Conservation (phyloP, 176 grass and related monocot genomes). For the Cymbopogon citratus region DNA sequence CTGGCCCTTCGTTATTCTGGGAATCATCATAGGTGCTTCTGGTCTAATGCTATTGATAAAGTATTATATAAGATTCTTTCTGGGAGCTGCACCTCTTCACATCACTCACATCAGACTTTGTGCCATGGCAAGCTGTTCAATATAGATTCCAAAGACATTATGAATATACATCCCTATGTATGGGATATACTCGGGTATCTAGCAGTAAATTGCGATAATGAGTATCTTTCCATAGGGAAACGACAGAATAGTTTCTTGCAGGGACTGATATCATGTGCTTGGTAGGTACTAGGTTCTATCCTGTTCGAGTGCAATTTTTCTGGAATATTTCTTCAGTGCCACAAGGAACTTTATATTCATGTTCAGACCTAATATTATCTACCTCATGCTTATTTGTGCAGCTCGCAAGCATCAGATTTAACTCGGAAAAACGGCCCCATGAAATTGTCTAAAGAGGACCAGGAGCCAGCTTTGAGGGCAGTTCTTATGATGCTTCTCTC, state of each 20-base stretch:
- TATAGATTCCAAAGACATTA: constrained; percentile 37
- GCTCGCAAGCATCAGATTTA: constrained; percentile 41
- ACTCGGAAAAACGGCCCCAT: constrained; percentile 37
- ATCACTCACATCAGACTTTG: neutral
- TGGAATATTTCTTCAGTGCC: neutral
- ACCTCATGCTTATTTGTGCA: constrained; percentile 13
- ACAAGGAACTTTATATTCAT: neutral
- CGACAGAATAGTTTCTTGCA: constrained; percentile 29
- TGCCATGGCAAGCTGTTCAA: constrained; percentile 34
- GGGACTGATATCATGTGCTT: constrained; percentile 80
- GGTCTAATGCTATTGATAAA: constrained; percentile 63
- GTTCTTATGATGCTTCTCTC: constrained; percentile 87
- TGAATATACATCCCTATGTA: constrained; percentile 45
- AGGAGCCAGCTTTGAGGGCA: constrained; percentile 63
- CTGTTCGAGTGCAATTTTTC: neutral
- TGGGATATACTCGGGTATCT: constrained; percentile 87
- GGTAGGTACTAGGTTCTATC: constrained; percentile 52
- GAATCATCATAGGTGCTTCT: constrained; percentile 65
- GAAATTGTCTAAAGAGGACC: constrained; percentile 40
- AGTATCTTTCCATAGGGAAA: constrained; percentile 25
- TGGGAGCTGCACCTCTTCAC: constrained; percentile 25
- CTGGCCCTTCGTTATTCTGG: constrained; percentile 51
- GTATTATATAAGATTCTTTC: constrained; percentile 52
- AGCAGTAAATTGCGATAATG: constrained; percentile 34
- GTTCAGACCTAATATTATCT: neutral